Base-by-base conservation (phyloP, 352 stramenopile species). In the Aphanomyces euteiches region DNA sequence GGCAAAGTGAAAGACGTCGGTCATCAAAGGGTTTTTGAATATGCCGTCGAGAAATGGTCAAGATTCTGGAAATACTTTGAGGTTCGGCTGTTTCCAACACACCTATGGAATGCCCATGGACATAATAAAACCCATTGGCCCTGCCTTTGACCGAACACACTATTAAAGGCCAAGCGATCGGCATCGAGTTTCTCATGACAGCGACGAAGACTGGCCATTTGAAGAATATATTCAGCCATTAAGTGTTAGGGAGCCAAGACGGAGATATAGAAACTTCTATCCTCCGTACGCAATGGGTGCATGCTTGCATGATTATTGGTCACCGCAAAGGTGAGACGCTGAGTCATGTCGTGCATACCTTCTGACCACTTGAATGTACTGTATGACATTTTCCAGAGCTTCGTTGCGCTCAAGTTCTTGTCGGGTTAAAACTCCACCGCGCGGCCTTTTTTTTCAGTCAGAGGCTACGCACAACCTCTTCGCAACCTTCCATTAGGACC, bases 401-500 rank as follows among this genome's bases (percentile, higher is more conserved):
- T 7, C 7, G 19, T 57, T 57, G 48, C 48, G 48, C 17, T 57
- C 48, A 57, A 57, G 15, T 12, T 57, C 48, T 7, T 57, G 56
- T 0, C 63, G 21, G 4, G 63, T 72, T 3, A 74, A 56, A 13
- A 34, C 47, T 15, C 63, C 66, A 54, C 47, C 6, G 17, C 38
- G 17, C n/a, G 57, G 37, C n/a, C 5, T 5, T 21, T 17, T 67
- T 67, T 48, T 40, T 67, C 38, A 7, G 59, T 15, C 21, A n/a
- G 15, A 60, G 7, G 54, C 54, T 60, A 15, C 37, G 41, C 17
- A 17, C 21, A 5, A 10, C 37, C 13, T 38, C 59, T 4, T 39
- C 37, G 7, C 48, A 5, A n/a, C 64, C 64, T 47, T 69, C 71
- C 34, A 75, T 48, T 0, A 73, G 34, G 3, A 66, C n/a, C 1